Evolutionary conservation across 176 grass and related monocot species (phyloP), one percentile per base, ranked within the genome.

Genomic region (Aechmea fasciata): DNA sequence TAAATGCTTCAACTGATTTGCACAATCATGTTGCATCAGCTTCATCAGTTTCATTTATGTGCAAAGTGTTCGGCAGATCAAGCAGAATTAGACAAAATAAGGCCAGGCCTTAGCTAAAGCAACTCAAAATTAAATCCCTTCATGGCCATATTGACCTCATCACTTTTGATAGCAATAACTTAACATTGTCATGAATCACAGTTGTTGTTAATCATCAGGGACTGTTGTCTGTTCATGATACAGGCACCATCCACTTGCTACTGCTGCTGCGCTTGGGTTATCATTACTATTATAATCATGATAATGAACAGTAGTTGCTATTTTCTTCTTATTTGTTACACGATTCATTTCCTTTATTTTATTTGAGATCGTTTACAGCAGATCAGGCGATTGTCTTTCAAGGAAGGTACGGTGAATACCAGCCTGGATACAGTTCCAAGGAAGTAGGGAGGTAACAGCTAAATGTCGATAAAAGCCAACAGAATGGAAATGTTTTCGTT

Each of bases 361-460:
- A 8, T 49, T 26, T 76, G 72, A 1, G 47, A 55, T 0, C 26
- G 69, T 19, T 63, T 54, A 0, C 59, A 22, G 50, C 72, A 50
- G 80, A 63, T 24, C 65, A 81, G 52, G 76, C 77, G 14, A 69
- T 88, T 84, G 83, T 83, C 73, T 73, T 71, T 63, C 78, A 77
- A 82, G 88, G 74, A 67, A 81, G 81, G 1, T 77, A 81, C 66
- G 74, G 64, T 47, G 79, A 76, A 25, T 81, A 76, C 72, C 85
- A 85, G 47, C 76, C 80, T 62, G 77, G 77, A 66, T 92, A 83
- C 49, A 66, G 65, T 24, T 71, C 76, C 13, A 71, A 80, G 26
- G 74, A 74, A 71, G 51, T 75, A 50, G 29, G 76, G 47, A 96
- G 88, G 92, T 96, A 49, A 65, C 70, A 15, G 10, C 2, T 25